Evolutionary conservation across 495 filamentous ascomycete species (phyloP), one percentile per base, ranked within the genome.

Genomic region (Cetradonia linearis): DNA sequence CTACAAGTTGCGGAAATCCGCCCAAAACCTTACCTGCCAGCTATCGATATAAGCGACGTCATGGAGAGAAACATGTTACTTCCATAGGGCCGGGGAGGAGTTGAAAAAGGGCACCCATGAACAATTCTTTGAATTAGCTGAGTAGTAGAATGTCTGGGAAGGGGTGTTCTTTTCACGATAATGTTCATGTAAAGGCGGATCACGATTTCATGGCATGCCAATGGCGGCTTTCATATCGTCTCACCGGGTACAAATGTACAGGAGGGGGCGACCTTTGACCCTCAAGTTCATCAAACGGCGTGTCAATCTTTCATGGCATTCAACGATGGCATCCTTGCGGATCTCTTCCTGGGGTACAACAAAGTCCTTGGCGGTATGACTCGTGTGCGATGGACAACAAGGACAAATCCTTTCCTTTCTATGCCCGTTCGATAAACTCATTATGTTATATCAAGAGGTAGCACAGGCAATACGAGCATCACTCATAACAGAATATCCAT

Each of bases 1-100:
- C 28, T 61, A 6, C 9, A 20, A 1, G 0, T 0, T 1, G 18
- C 18, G 1, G 0, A 3, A 0, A 14, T 56, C 9, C 1, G 0
- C 4, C 16, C 50, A 18, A 38, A 52, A 8, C 0, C 1, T 5
- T 48, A n/a, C 13, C 11, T 61, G 18, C 1, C 6, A 0, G 0
- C 9, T 10, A 6, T 23, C 0, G n/a, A 18, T 13, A n/a, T 23
- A n/a, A n/a, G n/a, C 1, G 38, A 11, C 4, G 16, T 36, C 20
- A 4, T 56, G 3, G 9, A 27, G 30, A 28, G 18, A 13, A 44
- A 38, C 13, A 42, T 61, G n/a, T 0, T 47, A 10, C 50, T 54
- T 6, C 1, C 1, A 5, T 14, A 36, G 18, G 13, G n/a, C 5
- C 18, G 23, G 10, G 18, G 9, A 10, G 50, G 34, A 10, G 3